phyloP scores from a whole-genome alignment of 495 filamentous ascomycete genomes.

The Antarctomyces pellizariae region DNA sequence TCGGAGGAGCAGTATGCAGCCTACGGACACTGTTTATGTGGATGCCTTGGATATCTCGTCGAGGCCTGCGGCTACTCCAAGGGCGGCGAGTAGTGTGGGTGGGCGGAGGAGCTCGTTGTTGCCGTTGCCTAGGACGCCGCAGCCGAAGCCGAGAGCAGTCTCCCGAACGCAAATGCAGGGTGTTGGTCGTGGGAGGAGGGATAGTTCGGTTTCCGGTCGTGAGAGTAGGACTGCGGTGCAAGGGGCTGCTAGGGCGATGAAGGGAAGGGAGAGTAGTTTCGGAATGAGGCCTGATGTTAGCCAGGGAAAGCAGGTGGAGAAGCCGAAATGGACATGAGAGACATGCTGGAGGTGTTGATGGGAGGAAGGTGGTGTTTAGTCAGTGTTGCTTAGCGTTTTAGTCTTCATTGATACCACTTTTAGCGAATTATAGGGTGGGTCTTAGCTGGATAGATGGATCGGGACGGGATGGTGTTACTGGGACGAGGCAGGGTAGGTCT shows the following conservation, averaged over 20 bases:
- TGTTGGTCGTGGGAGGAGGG: conserved; percentile 8
- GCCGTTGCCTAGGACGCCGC: conserved; percentile 18
- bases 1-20: conserved; percentile 24
- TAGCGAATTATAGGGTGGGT: too few relatives aligned
- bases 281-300: conserved; percentile 6
- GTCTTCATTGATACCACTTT: too few relatives aligned
- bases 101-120: conserved; percentile 1
- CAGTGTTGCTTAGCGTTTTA: too few relatives aligned
- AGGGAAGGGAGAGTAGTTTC: conserved; percentile 3
- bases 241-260: conserved; percentile 10
- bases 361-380: too few relatives aligned
- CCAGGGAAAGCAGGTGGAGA: conserved; percentile 6
- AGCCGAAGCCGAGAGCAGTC: conserved; percentile 17
- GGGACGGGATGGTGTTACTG: too few relatives aligned
- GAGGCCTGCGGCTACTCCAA: too few relatives aligned
- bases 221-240: conserved; percentile 11
- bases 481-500: too few relatives aligned
- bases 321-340: conserved; percentile 1
- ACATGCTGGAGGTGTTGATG: too few relatives aligned
- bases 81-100: too few relatives aligned
- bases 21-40: conserved; percentile 12
- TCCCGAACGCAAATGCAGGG: too few relatives aligned
- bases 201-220: conserved; percentile 10
- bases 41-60: too few relatives aligned
- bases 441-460: too few relatives aligned